Conservation (phyloP, 768 basidiomycete species). For the Boletus fagicola region DNA sequence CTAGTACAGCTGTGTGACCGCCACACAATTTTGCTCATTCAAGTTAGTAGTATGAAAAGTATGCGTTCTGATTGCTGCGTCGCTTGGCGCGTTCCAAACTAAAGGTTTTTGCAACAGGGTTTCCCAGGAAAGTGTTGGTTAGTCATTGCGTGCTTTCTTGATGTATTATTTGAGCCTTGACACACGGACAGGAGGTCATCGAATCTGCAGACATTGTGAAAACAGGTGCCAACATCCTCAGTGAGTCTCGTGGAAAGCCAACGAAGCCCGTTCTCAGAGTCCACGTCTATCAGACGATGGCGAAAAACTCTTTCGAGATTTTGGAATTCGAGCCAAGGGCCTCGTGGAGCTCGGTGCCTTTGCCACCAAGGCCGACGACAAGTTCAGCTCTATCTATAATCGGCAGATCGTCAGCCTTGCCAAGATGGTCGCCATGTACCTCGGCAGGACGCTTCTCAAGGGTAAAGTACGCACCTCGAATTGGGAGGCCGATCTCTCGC, state of each 20-base stretch:
- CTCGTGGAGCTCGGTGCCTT: constrained; percentile 48
- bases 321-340: constrained; percentile 39
- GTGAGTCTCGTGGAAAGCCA: constrained; percentile 30
- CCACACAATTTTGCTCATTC: constrained; percentile 44
- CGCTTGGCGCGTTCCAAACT: not conserved
- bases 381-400: constrained; percentile 33
- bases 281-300: constrained; percentile 41
- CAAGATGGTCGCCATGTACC: constrained; percentile 44
- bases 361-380: constrained; percentile 39
- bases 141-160: not conserved
- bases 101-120: constrained; percentile 29
- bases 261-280: not conserved
- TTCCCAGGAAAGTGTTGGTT: constrained; percentile 44
- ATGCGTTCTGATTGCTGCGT: constrained; percentile 1
- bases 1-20: constrained; percentile 47
- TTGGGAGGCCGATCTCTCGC: constrained; percentile 42
- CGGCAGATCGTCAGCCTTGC: constrained; percentile 44
- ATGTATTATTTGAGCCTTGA: not conserved
- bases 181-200: constrained; percentile 40
- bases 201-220: constrained; percentile 42
- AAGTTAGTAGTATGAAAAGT: constrained; percentile 50
- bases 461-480: constrained; percentile 46
- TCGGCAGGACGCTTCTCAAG: constrained; percentile 39
- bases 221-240: constrained; percentile 47
- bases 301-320: constrained; percentile 47